Base-by-base conservation (phyloP, 345 rosid genomes). In the Bruguiera parviflora region DNA sequence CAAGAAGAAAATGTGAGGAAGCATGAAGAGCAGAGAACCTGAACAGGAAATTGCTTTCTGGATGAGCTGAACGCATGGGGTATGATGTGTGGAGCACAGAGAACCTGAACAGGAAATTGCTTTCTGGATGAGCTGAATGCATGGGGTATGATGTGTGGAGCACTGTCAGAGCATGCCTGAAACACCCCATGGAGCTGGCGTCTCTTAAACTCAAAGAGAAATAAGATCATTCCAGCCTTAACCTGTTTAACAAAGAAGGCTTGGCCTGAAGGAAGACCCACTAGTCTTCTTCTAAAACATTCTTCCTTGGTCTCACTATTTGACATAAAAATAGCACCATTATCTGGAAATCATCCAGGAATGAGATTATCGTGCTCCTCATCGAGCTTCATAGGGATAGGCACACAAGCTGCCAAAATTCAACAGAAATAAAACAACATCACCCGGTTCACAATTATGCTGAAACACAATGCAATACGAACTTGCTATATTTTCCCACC, bases 261-360 rank as follows among this genome's bases (percentile, higher is more conserved):
- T 29, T 65, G 80, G 21, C 69, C 64, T 24, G 66, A 67, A 3
- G 96, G 91, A 80, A 87, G 90, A 29, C 90, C 97, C 25, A 91
- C 84, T 60, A 89, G 68, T 73, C 52, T 67, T 67, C 81, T 65
- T 63, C 57, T 61, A 31, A 85, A 71, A 75, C 89, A 85, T 69
- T 88, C 95, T 65, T 59, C 67, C 69, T 60, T 84, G 0, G 89
- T 86, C 13, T 67, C 73, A 27, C 29, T 55, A 61, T 73, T 86
- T 1, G 91, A 82, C 89, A 91, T 91, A 83, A 91, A 88, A 52
- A 91, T 91, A 0, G 97, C 97, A 39, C 95, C 91, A 69, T 56
- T 78, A 4, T 81, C 81, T 0, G 95, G 91, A 56, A 46, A 35
- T 55, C 64, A 51, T 43, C 95, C 91, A 62, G 61, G 61, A 64